Evolutionary conservation across 2,329 filamentous ascomycete species (phyloP).

Genomic region (Trichoderma breve): DNA sequence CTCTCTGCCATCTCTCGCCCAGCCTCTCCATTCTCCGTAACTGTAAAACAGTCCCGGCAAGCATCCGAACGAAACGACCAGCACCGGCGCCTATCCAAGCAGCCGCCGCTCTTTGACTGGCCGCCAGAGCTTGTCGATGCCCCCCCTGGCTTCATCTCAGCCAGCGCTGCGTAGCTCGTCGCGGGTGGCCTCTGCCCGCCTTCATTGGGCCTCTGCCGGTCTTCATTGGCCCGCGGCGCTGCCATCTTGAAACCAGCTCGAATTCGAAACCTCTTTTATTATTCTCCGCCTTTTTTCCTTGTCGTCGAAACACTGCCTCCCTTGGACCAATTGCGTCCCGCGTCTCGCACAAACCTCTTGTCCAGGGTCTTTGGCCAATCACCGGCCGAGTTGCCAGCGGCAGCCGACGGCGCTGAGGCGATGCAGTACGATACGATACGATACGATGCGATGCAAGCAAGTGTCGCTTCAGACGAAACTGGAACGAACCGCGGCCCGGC

Average conservation of each 20-base stretch:
- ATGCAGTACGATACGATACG: background rate
- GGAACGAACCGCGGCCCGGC: background rate
- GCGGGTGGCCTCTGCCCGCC: background rate
- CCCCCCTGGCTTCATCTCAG: background rate
- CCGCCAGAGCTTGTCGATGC: background rate
- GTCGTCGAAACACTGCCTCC: slow-evolving; percentile 7
- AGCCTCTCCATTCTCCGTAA: background rate
- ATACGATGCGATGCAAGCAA: background rate
- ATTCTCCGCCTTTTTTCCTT: background rate
- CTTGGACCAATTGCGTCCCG: slow-evolving; percentile 2
- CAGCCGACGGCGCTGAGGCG: slow-evolving; percentile 6
- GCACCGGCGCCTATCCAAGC: background rate
- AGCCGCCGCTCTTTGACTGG: background rate
- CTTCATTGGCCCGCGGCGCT: slow-evolving; percentile 17
- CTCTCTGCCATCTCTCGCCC: background rate
- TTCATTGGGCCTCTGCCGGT: background rate
- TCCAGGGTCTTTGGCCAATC: background rate
- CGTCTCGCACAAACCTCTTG: background rate
- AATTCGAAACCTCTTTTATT: slow-evolving; percentile 5
- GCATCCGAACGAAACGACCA: background rate
- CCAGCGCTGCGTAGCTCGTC: background rate
- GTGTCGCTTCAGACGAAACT: background rate
- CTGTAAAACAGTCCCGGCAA: background rate
- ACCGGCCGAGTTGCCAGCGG: background rate
- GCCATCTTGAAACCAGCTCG: slow-evolving; percentile 17